A percentile compares a stretch with the other conserved stretches of the same genome.
phyloP scores from a whole-genome alignment of 2,329 filamentous ascomycete species.

The Fusarium kyushuense region DNA sequence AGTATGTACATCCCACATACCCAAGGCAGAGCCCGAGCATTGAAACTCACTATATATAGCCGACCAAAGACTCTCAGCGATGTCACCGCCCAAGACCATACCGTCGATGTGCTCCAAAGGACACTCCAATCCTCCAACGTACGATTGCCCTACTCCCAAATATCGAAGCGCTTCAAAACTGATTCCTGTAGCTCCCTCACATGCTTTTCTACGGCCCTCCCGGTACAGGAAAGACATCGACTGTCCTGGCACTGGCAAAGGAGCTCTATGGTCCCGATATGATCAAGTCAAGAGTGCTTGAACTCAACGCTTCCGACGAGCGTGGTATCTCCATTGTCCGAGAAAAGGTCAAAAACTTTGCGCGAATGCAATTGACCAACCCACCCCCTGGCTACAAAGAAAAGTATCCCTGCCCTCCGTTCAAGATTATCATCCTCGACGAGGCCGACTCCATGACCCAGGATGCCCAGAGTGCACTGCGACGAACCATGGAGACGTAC shows the following conservation, averaged over 20 bases:
- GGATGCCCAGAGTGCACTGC: conserved; percentile 91
- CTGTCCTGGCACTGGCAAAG: conserved; percentile 95
- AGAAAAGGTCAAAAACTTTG: conserved; percentile 98
- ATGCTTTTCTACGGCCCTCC: conserved; percentile 99
- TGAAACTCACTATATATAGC: conserved; percentile 60
- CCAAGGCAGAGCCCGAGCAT: not conserved
- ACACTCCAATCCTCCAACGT: conserved; percentile 96
- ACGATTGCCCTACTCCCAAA: conserved; percentile 41
- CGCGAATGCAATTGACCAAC: conserved; percentile 91
- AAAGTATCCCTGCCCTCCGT: conserved; percentile 92
- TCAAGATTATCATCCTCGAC: conserved; percentile 98
- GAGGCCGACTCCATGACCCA: conserved; percentile 99
- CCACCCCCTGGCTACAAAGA: conserved; percentile 75
- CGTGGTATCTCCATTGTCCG: conserved; percentile 97
- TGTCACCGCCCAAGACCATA: conserved; percentile 98
- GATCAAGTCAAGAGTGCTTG: conserved; percentile 93
- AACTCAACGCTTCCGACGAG: conserved; percentile 99
- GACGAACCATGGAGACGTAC: conserved; percentile 98
- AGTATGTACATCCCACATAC: conserved; percentile 68
- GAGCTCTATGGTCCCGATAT: conserved; percentile 97
- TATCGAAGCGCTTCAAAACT: conserved; percentile 1
- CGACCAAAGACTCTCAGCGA: conserved; percentile 94
- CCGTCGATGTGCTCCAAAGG: conserved; percentile 89
- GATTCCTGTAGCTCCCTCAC: conserved; percentile 76
- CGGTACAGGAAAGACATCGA: conserved; percentile 97